Evolutionary conservation across 2,329 filamentous ascomycete species (phyloP).

Genomic region (Xylaria sp.): DNA sequence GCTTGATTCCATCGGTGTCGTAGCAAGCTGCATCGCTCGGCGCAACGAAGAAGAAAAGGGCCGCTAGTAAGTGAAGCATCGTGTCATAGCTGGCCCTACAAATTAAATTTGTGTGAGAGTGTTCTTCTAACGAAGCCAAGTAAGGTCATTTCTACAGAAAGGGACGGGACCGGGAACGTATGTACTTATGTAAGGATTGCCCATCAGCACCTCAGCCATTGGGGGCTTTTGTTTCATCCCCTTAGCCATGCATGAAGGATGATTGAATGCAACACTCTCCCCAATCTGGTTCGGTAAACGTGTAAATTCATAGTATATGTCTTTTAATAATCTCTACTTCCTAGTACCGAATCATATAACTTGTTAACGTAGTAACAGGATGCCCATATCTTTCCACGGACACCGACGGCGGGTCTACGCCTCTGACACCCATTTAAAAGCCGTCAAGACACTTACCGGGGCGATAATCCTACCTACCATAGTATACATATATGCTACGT

Average conservation of each 20-base stretch:
- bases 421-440: no score
- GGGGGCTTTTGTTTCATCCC: neutral
- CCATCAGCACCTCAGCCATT: neutral
- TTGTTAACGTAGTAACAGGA: no score
- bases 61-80: neutral
- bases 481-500: no score
- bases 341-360: neutral
- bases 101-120: neutral
- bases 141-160: neutral
- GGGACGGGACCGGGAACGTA: neutral
- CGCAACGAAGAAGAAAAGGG: neutral
- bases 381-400: neutral
- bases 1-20: slow-evolving; percentile 19
- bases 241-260: neutral
- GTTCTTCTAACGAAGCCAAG: neutral
- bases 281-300: neutral
- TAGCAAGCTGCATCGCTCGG: neutral
- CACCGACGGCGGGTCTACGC: no score
- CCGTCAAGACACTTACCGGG: no score
- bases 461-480: no score
- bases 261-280: neutral
- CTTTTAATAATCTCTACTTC: neutral
- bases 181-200: no score
- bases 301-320: neutral
- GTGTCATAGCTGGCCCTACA: neutral